Evolutionary conservation across 257 asterid genomes (phyloP), one percentile per base, ranked within the genome.

Genomic region (Asclepias syriaca): DNA sequence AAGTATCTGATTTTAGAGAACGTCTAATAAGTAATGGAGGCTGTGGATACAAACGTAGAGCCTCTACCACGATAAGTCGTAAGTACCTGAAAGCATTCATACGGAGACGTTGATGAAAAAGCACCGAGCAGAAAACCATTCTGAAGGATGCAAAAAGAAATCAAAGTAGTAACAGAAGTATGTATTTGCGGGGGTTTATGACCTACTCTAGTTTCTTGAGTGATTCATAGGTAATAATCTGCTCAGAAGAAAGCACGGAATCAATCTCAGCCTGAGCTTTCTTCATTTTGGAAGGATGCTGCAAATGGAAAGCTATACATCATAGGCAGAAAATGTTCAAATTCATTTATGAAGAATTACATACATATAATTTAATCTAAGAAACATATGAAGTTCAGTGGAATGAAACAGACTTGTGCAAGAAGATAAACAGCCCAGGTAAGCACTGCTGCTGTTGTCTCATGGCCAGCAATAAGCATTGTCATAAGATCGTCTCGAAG

Each of bases 381-480:
- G 70, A 66, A 43, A 37, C 66, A 24, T 24, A 37, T 50, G n/a
- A 37, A 49, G 45, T 29, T 58, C n/a, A 49, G 29, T 32, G 60
- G 68, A 50, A 64, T n/a, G 32, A 51, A 24, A 22, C 83, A 40
- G 85, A 94, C 99, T 80, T 94, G 98, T 72, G 98, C 93, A 61
- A 91, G 98, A 77, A 91, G 89, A 84, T 81, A 94, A 64, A 90
- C 76, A 69, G 98, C 93, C 99, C 99, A 94, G 6, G 99, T 94
- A 69, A 94, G 99, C 48, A 94, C 98, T 69, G 98, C 97, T 2
- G 99, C 98, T 3, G 99, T 91, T 61, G 99, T 94, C 86, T 94
- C 99, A 73, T 94, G 99, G 74, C 99, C 99, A 73, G 99, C 98
- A 74, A 94, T 91, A 74, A 94, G 97, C 99, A 94, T 94, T 24